Base-by-base conservation (phyloP, 2,329 filamentous ascomycete genomes). In the Phialocephala sp. region DNA sequence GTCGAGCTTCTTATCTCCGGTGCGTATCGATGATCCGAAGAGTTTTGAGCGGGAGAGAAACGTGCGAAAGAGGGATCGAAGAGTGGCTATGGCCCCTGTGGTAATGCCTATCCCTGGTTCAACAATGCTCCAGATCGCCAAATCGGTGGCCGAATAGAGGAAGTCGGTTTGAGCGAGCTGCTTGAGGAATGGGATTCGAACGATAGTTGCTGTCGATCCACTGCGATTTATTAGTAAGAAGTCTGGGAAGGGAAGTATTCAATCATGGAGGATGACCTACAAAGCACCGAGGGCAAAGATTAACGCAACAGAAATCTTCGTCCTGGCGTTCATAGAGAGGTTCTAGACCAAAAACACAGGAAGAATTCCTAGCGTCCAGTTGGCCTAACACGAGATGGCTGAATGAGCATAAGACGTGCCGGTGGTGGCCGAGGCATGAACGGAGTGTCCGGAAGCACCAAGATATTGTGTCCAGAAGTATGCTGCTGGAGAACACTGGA, bases 301-400 rank as follows among this genome's bases (percentile, higher is more conserved):
- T 12, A 72, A 27, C 22, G 68, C 69, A n/a, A 80, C 71, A 22
- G 75, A 78, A 15, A 79, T 52, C 66, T 80, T 80, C 6, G 78
- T 77, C 54, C 75, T 71, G 0, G 50, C 69, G 54, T 76, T 79
- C 72, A 81, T 79, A 41, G 77, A 72, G 4, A 80, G 70, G 37
- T 77, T 75, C 75, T 76, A 79, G 14, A 81, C 78, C 8, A 81
- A 66, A 41, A 79, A 76, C 22, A 79, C 75, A 1, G 80, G 79
- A 2, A 81, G 72, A 1, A 79, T 74, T 39, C 76, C 78, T 47
- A 79, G 74, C 3, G 74, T 77, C 74, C 78, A 78, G 64, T 81
- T 80, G 14, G 76, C 76, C 57, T 72, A 59, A 60, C 74, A 76
- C 59, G 76, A 78, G 62, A 80, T 71, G 2, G 75, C 76, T 1